A percentile compares a stretch with the other conserved stretches of the same genome.
These are phyloP conservation scores for Sugiyamaella valdiviana DNA, from an alignment of 805 yeast species.

Conservation along the genomic window DNA sequence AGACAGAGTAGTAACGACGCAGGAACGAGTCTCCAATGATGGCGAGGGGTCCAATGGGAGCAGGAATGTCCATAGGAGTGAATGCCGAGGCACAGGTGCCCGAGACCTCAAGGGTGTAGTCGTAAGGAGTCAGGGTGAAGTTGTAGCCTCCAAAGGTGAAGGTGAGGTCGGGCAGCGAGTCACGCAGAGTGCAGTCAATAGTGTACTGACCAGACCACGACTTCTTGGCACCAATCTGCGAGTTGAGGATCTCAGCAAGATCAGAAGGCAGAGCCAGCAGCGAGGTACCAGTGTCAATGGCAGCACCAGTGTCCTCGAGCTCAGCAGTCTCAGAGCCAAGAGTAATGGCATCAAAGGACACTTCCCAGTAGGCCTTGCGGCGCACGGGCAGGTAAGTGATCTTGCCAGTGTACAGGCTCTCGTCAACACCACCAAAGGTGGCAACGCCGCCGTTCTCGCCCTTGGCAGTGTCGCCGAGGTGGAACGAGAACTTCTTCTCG, in stretches of 20 bases:
- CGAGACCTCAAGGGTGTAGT: constrained; percentile 88
- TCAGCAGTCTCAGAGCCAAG: constrained; percentile 89
- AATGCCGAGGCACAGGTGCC: constrained; percentile 96
- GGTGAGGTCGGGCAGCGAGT: constrained; percentile 81
- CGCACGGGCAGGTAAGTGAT: constrained; percentile 95
- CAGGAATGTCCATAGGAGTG: constrained; percentile 96
- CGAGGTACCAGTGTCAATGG: constrained; percentile 98
- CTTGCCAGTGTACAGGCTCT: constrained; percentile 68
- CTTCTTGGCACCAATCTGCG: constrained; percentile 95
- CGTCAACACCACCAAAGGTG: constrained; percentile 91
- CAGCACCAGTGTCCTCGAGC: constrained; percentile 83
- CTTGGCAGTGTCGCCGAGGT: constrained; percentile 71
- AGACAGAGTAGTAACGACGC: constrained; percentile 89
- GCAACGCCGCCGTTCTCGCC: constrained; percentile 79
- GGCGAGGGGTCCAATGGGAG: constrained; percentile 93
- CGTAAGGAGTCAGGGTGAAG: constrained; percentile 83
- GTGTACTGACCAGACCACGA: constrained; percentile 97
- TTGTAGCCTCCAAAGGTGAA: constrained; percentile 84
- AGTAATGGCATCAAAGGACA: constrained; percentile 80
- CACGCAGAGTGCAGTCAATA: constrained; percentile 84
- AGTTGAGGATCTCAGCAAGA: constrained; percentile 88
- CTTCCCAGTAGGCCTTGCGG: constrained; percentile 99
- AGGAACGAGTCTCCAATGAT: constrained; percentile 96
- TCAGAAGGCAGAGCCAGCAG: constrained; percentile 92
- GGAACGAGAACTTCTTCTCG: constrained; percentile 79